Evolutionary conservation across 495 filamentous ascomycete species (phyloP), one percentile per base, ranked within the genome.

Genomic region (Alectoria sarmentosa): DNA sequence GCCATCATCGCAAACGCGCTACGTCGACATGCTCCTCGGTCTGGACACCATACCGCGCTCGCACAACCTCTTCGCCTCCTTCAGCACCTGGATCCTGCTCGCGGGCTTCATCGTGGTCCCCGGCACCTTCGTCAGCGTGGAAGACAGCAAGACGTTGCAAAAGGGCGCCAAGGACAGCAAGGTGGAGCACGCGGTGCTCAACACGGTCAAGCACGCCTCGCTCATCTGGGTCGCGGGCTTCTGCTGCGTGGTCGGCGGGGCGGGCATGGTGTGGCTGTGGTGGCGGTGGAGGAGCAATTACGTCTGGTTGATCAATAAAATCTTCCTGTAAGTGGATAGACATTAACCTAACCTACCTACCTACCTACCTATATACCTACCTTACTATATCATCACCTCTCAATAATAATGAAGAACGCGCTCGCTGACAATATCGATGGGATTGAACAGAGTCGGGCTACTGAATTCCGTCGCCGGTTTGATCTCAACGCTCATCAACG

Each of bases 381-480:
- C n/a, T n/a, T n/a, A n/a, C n/a, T n/a, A n/a, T n/a, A n/a, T n/a
- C n/a, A n/a, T n/a, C n/a, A n/a, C n/a, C n/a, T n/a, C n/a, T n/a
- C n/a, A n/a, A n/a, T n/a, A n/a, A n/a, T n/a, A n/a, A n/a, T n/a
- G n/a, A n/a, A n/a, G n/a, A n/a, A n/a, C n/a, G n/a, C n/a, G n/a
- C n/a, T 44, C 21, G 23, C 60, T 46, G 15, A 62, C 23, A n/a
- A n/a, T n/a, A n/a, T n/a, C n/a, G n/a, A n/a, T n/a, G n/a, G n/a
- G n/a, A n/a, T n/a, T n/a, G 28, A 8, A 30, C 61, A 76, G 74
- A 54, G 73, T 70, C 30, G 69, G 66, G 21, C 60, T 70, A 26
- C 65, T 83, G 60, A 81, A 82, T 69, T 71, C 73, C 17, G 34
- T 79, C 5, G 80, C 76, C n/a, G 81, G 82, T 0, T 60, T 83